Conservation (phyloP, 768 basidiomycete genomes). For the Trametes punicea region DNA sequence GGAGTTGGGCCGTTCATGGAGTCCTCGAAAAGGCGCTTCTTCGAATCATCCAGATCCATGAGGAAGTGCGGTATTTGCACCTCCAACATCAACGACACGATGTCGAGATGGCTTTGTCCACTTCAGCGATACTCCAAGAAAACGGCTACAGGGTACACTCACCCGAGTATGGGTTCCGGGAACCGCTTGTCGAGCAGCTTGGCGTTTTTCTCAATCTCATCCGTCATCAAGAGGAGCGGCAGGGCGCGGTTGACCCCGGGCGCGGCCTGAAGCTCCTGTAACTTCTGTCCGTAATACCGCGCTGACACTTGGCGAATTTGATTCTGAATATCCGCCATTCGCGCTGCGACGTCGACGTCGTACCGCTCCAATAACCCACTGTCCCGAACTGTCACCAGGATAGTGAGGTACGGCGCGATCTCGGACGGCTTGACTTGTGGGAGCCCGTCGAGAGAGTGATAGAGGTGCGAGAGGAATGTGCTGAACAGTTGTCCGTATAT, state of each 20-base stretch:
- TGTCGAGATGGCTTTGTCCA: conserved; percentile 56
- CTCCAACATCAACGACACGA: conserved; percentile 74
- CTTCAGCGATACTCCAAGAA: background rate
- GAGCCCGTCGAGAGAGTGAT: conserved; percentile 76
- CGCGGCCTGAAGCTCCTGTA: conserved; percentile 57
- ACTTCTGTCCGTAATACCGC: conserved; percentile 60
- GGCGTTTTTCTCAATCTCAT: conserved; percentile 83
- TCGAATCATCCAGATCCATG: conserved; percentile 61
- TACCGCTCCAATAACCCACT: conserved; percentile 71
- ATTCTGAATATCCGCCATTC: conserved; percentile 65
- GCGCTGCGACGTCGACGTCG: conserved; percentile 67
- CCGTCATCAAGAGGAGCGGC: conserved; percentile 79
- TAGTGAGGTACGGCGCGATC: conserved; percentile 56
- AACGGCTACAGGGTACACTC: conserved; percentile 24
- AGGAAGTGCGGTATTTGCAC: conserved; percentile 63
- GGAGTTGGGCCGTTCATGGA: conserved; percentile 86
- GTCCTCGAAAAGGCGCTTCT: conserved; percentile 74
- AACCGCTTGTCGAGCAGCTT: conserved; percentile 87
- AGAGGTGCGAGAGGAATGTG: conserved; percentile 79
- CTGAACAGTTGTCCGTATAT: conserved; percentile 78
- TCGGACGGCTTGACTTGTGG: conserved; percentile 72
- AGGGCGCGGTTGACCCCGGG: conserved; percentile 81
- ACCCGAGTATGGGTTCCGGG: conserved; percentile 80
- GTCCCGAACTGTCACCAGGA: conserved; percentile 69
- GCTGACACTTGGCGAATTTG: conserved; percentile 57